Percentiles rank a stretch among this genome's conserved stretches.
Evolutionary conservation across 129 eudicot genomes (phyloP).

Genomic region (Glebionis coronaria): DNA sequence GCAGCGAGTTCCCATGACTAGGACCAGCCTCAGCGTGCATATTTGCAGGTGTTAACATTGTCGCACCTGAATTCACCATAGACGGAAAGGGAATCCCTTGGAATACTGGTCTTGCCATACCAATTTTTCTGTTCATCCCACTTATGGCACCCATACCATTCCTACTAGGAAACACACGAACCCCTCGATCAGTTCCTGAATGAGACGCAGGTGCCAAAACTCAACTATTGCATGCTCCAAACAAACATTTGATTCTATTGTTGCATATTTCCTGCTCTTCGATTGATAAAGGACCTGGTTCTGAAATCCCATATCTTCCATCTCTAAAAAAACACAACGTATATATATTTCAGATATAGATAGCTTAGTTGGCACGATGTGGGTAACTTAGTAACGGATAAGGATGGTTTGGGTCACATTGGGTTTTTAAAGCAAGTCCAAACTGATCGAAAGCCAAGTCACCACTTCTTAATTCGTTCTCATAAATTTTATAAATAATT

Average conservation of each 20-base stretch:
- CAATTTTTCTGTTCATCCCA: conserved; percentile 56
- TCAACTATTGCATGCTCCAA: conserved; percentile 59
- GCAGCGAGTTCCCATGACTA: conserved; percentile 61
- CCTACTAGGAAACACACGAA: conserved; percentile 63
- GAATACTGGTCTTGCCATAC: conserved; percentile 60
- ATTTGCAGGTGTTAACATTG: conserved; percentile 42
- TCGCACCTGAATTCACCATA: conserved; percentile 27
- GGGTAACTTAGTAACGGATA: background rate
- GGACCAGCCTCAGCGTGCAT: conserved; percentile 51
- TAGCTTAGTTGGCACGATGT: too few relatives aligned
- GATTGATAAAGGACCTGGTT: conserved; percentile 56
- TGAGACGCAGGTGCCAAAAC: conserved; percentile 50
- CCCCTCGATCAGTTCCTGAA: conserved; percentile 59
- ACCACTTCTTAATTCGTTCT: background rate
- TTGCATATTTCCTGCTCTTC: conserved; percentile 82
- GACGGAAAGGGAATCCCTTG: conserved; percentile 64
- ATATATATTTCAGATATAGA: background rate
- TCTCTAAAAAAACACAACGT: conserved; percentile 42
- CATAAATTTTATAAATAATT: too few relatives aligned
- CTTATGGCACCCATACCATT: conserved; percentile 41
- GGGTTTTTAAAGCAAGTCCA: background rate
- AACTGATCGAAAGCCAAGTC: background rate
- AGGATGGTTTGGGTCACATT: background rate
- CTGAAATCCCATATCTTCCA: conserved; percentile 65
- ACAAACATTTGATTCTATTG: conserved; percentile 64